Evolutionary conservation across 257 asterid genomes (phyloP).

Genomic region (Ajuga chamaepitys): DNA sequence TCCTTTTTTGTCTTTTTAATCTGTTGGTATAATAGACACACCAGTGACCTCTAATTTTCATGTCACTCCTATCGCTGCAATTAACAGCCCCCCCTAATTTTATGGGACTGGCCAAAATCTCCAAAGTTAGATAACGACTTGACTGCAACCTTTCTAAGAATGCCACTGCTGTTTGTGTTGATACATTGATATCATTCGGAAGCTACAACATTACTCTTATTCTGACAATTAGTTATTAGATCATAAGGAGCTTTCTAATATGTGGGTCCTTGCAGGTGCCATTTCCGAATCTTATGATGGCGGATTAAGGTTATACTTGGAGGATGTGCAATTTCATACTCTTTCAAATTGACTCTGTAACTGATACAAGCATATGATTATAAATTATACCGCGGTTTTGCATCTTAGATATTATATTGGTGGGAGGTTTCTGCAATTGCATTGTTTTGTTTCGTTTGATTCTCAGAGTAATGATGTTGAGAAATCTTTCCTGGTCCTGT

Average conservation of each 20-base stretch:
- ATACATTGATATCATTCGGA: no score
- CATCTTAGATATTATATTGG: background rate
- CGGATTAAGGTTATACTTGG: no score
- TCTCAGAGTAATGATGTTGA: no score
- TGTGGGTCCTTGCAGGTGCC: slow-evolving; percentile 40
- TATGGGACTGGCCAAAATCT: no score
- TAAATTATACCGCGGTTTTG: background rate
- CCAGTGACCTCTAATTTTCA: background rate
- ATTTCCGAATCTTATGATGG: slow-evolving; percentile 37
- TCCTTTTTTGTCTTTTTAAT: background rate
- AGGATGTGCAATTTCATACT: background rate
- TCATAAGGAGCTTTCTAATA: background rate
- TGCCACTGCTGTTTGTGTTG: no score
- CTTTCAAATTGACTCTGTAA: background rate
- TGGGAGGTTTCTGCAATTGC: no score
- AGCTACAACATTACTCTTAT: background rate
- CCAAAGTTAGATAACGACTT: no score
- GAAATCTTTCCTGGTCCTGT: no score
- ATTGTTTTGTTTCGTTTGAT: background rate
- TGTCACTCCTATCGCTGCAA: background rate
- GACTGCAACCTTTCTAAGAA: no score
- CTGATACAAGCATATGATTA: background rate
- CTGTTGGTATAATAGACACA: background rate
- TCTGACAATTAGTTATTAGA: background rate
- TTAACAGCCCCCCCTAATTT: no score